Conservation (phyloP, 345 rosid genomes). For the Salix brachista region DNA sequence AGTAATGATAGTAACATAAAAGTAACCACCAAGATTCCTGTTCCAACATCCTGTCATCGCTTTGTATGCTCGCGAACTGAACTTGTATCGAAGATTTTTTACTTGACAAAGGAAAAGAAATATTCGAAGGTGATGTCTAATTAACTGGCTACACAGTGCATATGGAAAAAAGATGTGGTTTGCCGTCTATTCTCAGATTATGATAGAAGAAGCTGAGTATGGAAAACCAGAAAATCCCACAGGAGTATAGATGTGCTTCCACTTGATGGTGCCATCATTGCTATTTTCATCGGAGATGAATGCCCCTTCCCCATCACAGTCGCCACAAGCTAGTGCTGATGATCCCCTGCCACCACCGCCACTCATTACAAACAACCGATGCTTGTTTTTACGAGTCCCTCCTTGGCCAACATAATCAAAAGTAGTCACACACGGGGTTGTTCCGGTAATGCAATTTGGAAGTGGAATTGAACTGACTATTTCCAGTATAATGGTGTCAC, state of each 20-base stretch:
- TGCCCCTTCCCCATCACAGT: slow-evolving; percentile 28
- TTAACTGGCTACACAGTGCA: no score
- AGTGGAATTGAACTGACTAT: slow-evolving; percentile 19
- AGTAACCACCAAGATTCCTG: background rate
- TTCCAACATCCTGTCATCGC: background rate
- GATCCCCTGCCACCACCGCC: slow-evolving; percentile 18
- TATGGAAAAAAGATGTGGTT: no score
- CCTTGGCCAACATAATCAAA: slow-evolving; percentile 4
- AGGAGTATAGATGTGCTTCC: slow-evolving; percentile 31
- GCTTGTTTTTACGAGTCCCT: background rate
- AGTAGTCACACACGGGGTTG: slow-evolving; percentile 27
- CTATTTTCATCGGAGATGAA: slow-evolving; percentile 28
- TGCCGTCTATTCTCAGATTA: slow-evolving; percentile 2
- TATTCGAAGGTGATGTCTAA: no score
- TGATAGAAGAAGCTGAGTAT: slow-evolving; percentile 21
- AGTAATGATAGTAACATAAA: background rate
- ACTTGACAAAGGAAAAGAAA: no score
- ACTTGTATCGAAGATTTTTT: no score
- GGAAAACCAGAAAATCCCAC: slow-evolving; percentile 31
- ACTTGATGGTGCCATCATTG: slow-evolving; percentile 15
- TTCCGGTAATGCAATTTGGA: slow-evolving; percentile 19
- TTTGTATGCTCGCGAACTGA: background rate
- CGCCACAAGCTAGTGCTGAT: slow-evolving; percentile 10
- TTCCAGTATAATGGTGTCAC: slow-evolving; percentile 21
- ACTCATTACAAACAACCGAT: slow-evolving; percentile 24